Conservation (phyloP, 2,329 filamentous ascomycete genomes). For the Beauveria sp. region DNA sequence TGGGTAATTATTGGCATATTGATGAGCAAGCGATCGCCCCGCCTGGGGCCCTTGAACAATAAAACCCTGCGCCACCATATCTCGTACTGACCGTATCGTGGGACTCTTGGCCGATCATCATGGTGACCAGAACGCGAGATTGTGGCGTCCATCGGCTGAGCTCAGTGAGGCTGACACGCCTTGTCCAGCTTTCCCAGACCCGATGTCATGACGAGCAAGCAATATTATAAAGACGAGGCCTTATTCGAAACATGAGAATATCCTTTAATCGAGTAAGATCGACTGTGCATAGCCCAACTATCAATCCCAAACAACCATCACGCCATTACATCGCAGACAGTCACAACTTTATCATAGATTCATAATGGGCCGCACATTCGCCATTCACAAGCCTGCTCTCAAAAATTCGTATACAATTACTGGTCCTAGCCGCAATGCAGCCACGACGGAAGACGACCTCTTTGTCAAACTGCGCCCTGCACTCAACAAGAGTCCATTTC, state of each 20-base stretch:
- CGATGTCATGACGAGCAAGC: not conserved
- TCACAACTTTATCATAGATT: not conserved
- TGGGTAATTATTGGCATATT: no score
- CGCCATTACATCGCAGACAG: not conserved
- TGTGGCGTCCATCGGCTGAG: constrained; percentile 1
- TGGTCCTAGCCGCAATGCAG: not conserved
- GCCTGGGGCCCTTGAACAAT: not conserved
- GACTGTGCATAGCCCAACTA: no score
- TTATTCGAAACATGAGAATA: not conserved
- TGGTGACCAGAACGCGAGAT: not conserved
- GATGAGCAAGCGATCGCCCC: no score
- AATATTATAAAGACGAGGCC: not conserved
- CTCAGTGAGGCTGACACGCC: not conserved
- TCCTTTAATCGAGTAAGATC: not conserved
- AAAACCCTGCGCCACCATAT: not conserved
- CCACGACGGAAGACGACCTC: not conserved
- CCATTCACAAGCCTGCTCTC: constrained; percentile 1
- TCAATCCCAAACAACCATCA: not conserved
- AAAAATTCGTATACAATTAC: constrained; percentile 1
- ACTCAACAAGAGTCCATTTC: not conserved
- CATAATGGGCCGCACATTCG: constrained; percentile 4
- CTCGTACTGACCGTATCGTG: constrained; percentile 3
- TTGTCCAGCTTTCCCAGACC: not conserved
- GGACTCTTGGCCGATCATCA: not conserved
- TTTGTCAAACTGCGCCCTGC: not conserved